These are phyloP conservation scores for Botrytis deweyae DNA, from an alignment of 2,329 filamentous ascomycete genomes.

Conservation along the genomic window DNA sequence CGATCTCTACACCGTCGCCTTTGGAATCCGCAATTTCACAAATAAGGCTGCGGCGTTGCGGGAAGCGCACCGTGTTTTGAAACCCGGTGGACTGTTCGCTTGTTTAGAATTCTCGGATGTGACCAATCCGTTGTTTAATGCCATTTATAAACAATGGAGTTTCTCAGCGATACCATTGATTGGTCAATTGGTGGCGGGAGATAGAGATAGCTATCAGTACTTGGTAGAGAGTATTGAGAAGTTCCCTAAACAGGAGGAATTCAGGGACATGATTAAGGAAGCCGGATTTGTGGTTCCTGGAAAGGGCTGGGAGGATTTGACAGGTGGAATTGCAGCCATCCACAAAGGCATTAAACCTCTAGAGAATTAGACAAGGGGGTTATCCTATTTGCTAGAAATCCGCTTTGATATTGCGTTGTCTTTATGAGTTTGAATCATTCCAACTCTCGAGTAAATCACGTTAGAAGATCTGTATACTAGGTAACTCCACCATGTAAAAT, in stretches of 20 bases:
- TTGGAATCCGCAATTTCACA: slow-evolving; percentile 96
- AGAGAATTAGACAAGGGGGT: slow-evolving; percentile 18
- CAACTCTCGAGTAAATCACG: neutral
- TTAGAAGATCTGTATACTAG: too few relatives aligned
- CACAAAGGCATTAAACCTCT: slow-evolving; percentile 90
- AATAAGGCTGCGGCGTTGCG: slow-evolving; percentile 79
- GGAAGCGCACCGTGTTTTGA: slow-evolving; percentile 85
- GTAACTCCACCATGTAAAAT: neutral
- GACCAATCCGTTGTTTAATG: slow-evolving; percentile 73
- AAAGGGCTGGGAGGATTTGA: slow-evolving; percentile 84
- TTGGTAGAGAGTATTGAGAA: slow-evolving; percentile 95
- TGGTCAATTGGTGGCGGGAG: slow-evolving; percentile 89
- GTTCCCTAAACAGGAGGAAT: slow-evolving; percentile 84
- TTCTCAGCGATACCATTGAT: slow-evolving; percentile 93
- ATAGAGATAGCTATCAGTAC: slow-evolving; percentile 96
- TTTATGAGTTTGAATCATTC: slow-evolving; percentile 16
- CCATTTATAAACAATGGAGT: slow-evolving; percentile 91
- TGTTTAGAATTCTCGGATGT: slow-evolving; percentile 91
- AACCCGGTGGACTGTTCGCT: slow-evolving; percentile 92
- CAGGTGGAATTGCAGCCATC: slow-evolving; percentile 88
- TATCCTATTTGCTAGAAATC: neutral
- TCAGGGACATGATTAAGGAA: slow-evolving; percentile 75
- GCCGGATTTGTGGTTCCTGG: slow-evolving; percentile 86
- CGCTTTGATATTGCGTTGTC: slow-evolving; percentile 6
- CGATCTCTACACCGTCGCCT: slow-evolving; percentile 95